Evolutionary conservation across 2,329 filamentous ascomycete species (phyloP).

Genomic region (Fusarium odoratissimum): DNA sequence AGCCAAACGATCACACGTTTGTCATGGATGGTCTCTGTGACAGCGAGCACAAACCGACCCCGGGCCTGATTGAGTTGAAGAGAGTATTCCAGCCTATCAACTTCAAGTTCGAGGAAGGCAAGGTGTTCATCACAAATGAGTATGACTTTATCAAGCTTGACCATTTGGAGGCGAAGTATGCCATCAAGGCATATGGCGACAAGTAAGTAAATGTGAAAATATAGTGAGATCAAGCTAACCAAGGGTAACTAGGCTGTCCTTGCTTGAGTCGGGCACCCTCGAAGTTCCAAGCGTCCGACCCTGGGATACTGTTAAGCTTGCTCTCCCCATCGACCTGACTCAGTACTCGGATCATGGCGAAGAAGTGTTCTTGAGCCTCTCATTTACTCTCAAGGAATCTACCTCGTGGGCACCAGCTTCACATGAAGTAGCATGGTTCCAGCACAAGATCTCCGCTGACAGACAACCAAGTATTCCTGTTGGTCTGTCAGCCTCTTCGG

Average conservation of each 20-base stretch:
- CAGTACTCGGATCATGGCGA: not conserved
- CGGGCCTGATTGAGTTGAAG: conserved; percentile 1
- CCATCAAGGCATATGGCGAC: not conserved
- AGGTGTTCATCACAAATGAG: conserved; percentile 1
- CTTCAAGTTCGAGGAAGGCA: not conserved
- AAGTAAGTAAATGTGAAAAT: too few species aligned
- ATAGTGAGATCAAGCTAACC: not conserved
- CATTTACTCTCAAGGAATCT: not conserved
- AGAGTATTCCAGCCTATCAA: conserved; percentile 9
- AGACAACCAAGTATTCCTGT: accelerated
- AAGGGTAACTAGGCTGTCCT: accelerated
- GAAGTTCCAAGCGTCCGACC: not conserved
- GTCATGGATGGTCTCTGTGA: conserved; percentile 17
- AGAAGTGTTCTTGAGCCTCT: not conserved
- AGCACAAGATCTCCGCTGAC: conserved; percentile 6
- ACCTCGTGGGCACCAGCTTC: not conserved
- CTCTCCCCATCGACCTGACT: not conserved
- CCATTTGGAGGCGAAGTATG: not conserved
- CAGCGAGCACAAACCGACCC: conserved; percentile 12
- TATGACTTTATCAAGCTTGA: conserved; percentile 2
- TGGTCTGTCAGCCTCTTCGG: accelerated
- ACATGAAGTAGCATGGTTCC: conserved; percentile 9
- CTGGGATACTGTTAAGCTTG: not conserved
- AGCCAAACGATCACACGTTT: conserved; percentile 8
- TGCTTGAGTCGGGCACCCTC: not conserved